Conservation (phyloP, 768 basidiomycete genomes). For the Pulveroboletus sp. region DNA sequence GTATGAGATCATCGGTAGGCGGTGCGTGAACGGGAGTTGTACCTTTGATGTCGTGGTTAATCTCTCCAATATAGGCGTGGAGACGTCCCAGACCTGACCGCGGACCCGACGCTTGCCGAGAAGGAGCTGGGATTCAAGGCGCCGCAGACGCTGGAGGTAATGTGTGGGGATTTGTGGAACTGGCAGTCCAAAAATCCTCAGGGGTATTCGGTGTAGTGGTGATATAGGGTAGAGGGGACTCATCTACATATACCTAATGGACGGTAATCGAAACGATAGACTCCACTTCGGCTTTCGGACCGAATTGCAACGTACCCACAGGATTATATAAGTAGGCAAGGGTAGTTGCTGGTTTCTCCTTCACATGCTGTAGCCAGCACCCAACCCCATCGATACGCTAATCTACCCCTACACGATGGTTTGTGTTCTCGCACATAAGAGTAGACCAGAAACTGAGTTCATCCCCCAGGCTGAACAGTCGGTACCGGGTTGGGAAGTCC, state of each 20-base stretch:
- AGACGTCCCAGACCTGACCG: conserved; percentile 95
- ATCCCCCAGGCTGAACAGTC: conserved; percentile 18
- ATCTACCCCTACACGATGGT: conserved; percentile 23
- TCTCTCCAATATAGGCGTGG: conserved; percentile 54
- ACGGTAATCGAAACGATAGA: conserved; percentile 7
- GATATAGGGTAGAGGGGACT: conserved; percentile 5
- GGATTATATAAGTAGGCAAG: conserved; percentile 14
- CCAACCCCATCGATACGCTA: conserved; percentile 1
- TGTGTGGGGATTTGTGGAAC: conserved; percentile 98
- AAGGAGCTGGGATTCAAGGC: conserved; percentile 93
- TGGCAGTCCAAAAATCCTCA: conserved; percentile 93
- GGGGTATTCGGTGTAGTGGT: conserved; percentile 51
- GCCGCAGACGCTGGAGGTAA: conserved; percentile 72
- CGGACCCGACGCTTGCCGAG: conserved; percentile 87
- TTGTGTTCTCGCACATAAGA: not conserved
- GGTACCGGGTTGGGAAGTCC: conserved; percentile 68
- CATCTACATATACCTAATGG: conserved; percentile 20
- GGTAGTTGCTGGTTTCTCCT: not conserved
- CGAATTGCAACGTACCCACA: not conserved
- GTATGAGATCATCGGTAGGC: conserved; percentile 84
- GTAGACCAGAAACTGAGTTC: conserved; percentile 5
- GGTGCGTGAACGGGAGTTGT: conserved; percentile 50
- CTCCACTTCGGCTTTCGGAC: not conserved
- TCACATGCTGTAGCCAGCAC: not conserved
- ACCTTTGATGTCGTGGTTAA: not conserved